Base-by-base conservation (phyloP, 139 green algal species). In the Diplosphaera chodatii region DNA sequence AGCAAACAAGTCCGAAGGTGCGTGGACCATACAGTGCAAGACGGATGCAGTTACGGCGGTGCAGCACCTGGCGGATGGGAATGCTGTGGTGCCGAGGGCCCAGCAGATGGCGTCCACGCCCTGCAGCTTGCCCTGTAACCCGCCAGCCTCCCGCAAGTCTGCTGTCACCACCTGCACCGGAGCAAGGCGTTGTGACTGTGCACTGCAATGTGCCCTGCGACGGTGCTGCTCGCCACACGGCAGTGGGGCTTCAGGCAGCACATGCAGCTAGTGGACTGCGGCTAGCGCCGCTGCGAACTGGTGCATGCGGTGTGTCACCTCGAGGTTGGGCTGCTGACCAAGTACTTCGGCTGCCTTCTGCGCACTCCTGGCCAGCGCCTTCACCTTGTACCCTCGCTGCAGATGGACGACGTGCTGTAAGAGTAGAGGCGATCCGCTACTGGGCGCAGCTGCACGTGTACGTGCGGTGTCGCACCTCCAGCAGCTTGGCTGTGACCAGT, bases 61-160 rank as follows among this genome's bases (percentile, higher is more conserved):
- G 4, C 3, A 72, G 1, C 78, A 94, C 79, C 90, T 78, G 27
- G 79, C 73, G 21, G 88, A 92, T 28, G 91, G 92, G 78, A 97
- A 97, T 6, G 92, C 92, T 21, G 92, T 97, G 4, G 92, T 97
- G 29, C 92, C 92, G 10, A 88, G 93, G 55, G 72, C 80, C 74
- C 86, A 93, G 29, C 74, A 78, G 2, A 97, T 85, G 1, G 73
- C 83, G 68, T 84, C 74, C 15, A 94, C 85, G 0, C 85, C 89
- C 1, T 83, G 71, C 40, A 87, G 68, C 6, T 67, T 68, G 25
- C 62, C 28, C 4, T 30, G 16, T 65, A 89, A 63, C 13, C 34
- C 73, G 32, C 29, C 32, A 0, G 79, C 48, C 25, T 86, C 77
- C 6, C 78, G 67, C 34, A 82, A 48, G 70, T 90, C 85, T 25